Conservation (phyloP, 1,139 yeast genomes). For the Suhomyces yuchorum region DNA sequence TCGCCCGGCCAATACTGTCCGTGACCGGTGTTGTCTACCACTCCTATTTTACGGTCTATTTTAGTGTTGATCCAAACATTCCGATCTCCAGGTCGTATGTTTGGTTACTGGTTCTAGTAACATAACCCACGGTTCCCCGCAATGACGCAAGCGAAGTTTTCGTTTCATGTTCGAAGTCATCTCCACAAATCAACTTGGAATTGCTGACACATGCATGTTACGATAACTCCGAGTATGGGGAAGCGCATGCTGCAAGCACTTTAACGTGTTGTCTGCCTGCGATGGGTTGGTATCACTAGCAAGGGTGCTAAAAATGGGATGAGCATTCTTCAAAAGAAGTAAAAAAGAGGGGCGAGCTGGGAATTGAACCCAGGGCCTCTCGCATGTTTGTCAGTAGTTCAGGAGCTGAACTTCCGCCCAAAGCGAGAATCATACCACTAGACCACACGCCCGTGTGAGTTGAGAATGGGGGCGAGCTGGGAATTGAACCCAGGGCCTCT, state of each 20-base stretch:
- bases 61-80: neutral
- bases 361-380: conserved; percentile 19
- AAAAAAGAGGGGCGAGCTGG: conserved; percentile 14
- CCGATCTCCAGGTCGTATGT: neutral
- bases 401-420: too few species aligned
- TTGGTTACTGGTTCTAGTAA: neutral
- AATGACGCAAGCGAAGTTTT: neutral
- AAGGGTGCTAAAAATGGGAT: neutral
- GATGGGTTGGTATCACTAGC: too few species aligned
- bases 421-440: conserved; percentile 18
- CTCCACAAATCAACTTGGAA: neutral
- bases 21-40: neutral
- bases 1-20: too few species aligned
- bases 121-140: neutral
- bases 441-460: conserved; percentile 15
- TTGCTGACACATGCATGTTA: neutral
- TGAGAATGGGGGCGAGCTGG: conserved; percentile 14
- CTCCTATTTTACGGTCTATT: neutral
- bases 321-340: too few species aligned
- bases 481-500: conserved; percentile 18
- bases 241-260: neutral
- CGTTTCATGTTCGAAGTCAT: neutral
- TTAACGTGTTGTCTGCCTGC: too few species aligned
- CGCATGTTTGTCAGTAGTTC: conserved; percentile 16
- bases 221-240: neutral